Conservation (phyloP, 257 asterid species). For the Penstemon newberryi region DNA sequence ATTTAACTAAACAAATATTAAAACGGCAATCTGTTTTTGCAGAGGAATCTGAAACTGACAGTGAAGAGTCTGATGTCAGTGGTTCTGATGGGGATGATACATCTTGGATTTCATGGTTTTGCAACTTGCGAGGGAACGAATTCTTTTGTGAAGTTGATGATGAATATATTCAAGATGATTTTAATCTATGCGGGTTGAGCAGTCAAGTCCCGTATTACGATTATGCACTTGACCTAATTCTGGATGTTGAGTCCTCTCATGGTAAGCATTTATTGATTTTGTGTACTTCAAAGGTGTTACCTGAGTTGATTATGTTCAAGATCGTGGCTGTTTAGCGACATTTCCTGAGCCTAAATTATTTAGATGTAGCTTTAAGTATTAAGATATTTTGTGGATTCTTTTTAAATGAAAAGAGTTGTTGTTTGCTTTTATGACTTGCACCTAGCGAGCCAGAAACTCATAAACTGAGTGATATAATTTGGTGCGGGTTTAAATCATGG, state of each 20-base stretch:
- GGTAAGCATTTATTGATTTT: slow-evolving; percentile 47
- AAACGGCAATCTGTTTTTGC: slow-evolving; percentile 35
- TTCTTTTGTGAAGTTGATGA: slow-evolving; percentile 98
- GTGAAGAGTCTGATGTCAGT: slow-evolving; percentile 94
- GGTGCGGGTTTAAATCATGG: neutral
- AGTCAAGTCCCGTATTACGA: slow-evolving; percentile 95
- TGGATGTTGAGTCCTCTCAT: slow-evolving; percentile 94
- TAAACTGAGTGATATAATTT: neutral
- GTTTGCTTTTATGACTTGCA: neutral
- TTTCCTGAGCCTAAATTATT: slow-evolving; percentile 6
- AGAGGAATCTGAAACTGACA: slow-evolving; percentile 95
- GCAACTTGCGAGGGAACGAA: slow-evolving; percentile 98
- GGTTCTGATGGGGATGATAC: slow-evolving; percentile 99
- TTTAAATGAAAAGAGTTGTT: neutral
- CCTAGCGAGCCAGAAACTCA: neutral
- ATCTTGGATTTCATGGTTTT: slow-evolving; percentile 99
- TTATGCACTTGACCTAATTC: slow-evolving; percentile 90
- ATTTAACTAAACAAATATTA: slow-evolving; percentile 11
- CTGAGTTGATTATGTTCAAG: slow-evolving; percentile 4
- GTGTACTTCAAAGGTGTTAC: slow-evolving; percentile 3
- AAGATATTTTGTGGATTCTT: neutral
- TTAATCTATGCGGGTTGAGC: slow-evolving; percentile 95
- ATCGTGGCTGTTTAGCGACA: neutral
- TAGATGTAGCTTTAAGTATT: neutral
- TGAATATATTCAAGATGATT: slow-evolving; percentile 95